Percentiles rank a stretch among this genome's conserved stretches.
Evolutionary conservation across 352 stramenopile genomes (phyloP).

Genomic region (Globisporangium irregulare): DNA sequence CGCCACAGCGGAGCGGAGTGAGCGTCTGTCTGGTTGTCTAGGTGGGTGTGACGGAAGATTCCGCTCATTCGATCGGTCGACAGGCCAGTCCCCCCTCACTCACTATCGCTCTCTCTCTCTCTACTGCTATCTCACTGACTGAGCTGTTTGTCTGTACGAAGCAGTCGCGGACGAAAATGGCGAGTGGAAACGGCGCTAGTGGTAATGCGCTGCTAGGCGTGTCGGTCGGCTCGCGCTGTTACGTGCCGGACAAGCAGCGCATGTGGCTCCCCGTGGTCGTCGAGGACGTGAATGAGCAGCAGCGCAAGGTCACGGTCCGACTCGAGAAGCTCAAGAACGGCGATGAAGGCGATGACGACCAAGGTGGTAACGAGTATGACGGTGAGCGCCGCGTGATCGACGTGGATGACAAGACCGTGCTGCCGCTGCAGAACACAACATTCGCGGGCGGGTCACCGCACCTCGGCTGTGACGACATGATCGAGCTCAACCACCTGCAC

Average conservation of each 20-base stretch:
- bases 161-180: not conserved
- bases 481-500: constrained; percentile 83
- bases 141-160: not conserved
- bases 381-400: constrained; percentile 32
- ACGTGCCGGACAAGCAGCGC: constrained; percentile 58
- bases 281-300: constrained; percentile 51
- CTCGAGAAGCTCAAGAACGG: constrained; percentile 35
- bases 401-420: constrained; percentile 29
- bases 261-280: constrained; percentile 77
- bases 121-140: not conserved
- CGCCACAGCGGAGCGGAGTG: not conserved
- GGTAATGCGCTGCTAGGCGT: constrained; percentile 27
- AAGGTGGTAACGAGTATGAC: constrained; percentile 13
- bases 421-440: constrained; percentile 66
- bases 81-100: not conserved
- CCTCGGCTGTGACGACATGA: constrained; percentile 68
- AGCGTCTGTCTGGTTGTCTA: not conserved
- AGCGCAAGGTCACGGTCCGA: constrained; percentile 38
- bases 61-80: not conserved
- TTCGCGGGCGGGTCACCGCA: constrained; percentile 11
- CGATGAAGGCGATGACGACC: constrained; percentile 18
- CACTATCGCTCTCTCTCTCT: not conserved
- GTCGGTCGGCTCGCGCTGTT: constrained; percentile 63
- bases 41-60: not conserved
- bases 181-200: not conserved